Base-by-base conservation (phyloP, 139 green algal genomes). In the Zygnema cylindricum region DNA sequence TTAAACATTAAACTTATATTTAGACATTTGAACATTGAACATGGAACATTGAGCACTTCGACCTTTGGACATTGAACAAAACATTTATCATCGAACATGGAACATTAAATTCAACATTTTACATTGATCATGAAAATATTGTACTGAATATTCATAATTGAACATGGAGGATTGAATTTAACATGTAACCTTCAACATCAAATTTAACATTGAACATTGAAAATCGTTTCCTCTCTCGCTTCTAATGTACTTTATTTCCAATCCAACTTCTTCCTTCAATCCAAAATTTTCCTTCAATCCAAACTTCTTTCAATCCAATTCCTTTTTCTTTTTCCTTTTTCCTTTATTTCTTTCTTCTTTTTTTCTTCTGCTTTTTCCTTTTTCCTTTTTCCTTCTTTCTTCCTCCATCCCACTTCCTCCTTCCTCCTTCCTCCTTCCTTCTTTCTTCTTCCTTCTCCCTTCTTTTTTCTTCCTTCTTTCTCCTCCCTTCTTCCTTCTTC, bases 211-310 rank as follows among this genome's bases (percentile, higher is more conserved):
- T 73, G 25, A 73, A 35, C 30, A 35, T 25, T 73, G 57, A 73
- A 35, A 25, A 30, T 73, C 57, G 30, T 73, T 25, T 73, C 57
- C 57, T 30, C 30, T 73, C 57, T 73, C 30, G 30, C 30, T 30
- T 73, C 57, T 30, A 25, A 30, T 73, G 57, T 35, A 73, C 30
- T 73, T 73, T 25, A 25, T 30, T 73, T 73, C 57, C 30, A 30
- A 73, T 73, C 57, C 57, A 35, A 30, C 57, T 73, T 35, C 57
- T 73, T 73, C 30, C 57, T 73, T 30, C 57, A 73, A 30, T 73
- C 57, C 57, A 79, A 41, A 79, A 41, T 16, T 54, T 16, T 79
- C 36, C 21, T 16, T 43, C 71, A 25, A 7, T 79, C 71, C 21
- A 3, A 40, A 7, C 21, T 16, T 79, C 38, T 16, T 16, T 43